Base-by-base conservation (phyloP, 2,329 filamentous ascomycete genomes). In the Alternaria ethzedia region DNA sequence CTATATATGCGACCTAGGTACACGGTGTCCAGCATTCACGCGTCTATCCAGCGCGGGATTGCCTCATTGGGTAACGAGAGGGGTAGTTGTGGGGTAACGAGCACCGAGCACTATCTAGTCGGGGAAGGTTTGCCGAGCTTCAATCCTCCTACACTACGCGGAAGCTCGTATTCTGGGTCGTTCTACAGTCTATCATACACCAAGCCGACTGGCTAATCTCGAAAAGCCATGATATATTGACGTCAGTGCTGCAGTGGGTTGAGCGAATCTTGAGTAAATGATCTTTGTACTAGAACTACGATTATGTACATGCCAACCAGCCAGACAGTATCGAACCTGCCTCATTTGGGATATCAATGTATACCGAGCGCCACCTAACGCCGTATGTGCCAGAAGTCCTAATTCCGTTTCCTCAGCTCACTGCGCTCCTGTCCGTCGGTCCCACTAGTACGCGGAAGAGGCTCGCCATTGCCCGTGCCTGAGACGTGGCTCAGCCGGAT, bases 401-500 rank as follows among this genome's bases (percentile, higher is more conserved):
- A 71, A 59, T 56, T 66, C 57, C 75, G 68, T 68, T 71, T 77
- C 61, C 73, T 73, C 43, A 78, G 62, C 61, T 78, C 75, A 20
- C 65, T 44, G 17, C 64, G 68, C 12, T 28, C 32, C 17, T 45
- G 54, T 21, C 61, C 61, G 9, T 74, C 70, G 7, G 70, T 56
- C 8, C 67, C 75, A 5, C 65, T 67, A n/a, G 67, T 60, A 20
- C 69, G 65, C 7, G 73, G 73, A 12, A 78, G 54, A 32, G 76
- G 72, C 51, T 66, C 67, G 9, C 71, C 74, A 25, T 75, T 71
- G 8, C 71, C 73, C 9, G 61, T 45, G 4, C 70, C 71, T 0
- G 60, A 70, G 15, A 79, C 66, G 59, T 79, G 75, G 21, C 70
- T 73, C 20, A 81, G 54, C 17, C 78, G 65, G 12, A 78, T 68